phyloP scores from a whole-genome alignment of 2,329 filamentous ascomycete species.

The Hypoxylon rubiginosum region DNA sequence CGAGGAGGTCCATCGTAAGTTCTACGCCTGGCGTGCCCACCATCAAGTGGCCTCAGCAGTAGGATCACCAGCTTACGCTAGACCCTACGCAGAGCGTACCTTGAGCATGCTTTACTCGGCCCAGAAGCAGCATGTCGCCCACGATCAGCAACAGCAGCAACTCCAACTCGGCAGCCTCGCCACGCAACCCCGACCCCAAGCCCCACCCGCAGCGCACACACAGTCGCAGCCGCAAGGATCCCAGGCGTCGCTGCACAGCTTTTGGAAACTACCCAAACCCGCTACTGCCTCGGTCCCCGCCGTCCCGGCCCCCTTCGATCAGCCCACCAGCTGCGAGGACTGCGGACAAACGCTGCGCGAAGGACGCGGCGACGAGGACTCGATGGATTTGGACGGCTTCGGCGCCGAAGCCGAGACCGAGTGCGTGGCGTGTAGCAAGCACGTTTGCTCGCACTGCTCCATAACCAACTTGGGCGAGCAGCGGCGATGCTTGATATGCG shows the following conservation, averaged over 20 bases:
- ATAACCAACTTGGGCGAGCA: conserved; percentile 69
- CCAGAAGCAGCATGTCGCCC: conserved; percentile 55
- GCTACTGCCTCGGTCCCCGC: conserved; percentile 50
- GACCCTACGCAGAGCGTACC: conserved; percentile 63
- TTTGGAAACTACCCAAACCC: conserved; percentile 68
- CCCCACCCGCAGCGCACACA: conserved; percentile 8
- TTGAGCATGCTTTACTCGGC: conserved; percentile 70
- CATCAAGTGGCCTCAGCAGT: conserved; percentile 3
- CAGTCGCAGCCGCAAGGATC: conserved; percentile 36
- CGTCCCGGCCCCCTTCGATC: conserved; percentile 23
- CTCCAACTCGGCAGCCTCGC: conserved; percentile 30
- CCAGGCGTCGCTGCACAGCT: conserved; percentile 70
- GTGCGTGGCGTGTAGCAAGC: conserved; percentile 66
- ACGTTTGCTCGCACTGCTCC: conserved; percentile 71
- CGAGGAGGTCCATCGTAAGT: conserved; percentile 67
- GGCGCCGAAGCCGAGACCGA: conserved; percentile 54
- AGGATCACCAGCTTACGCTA: conserved; percentile 36
- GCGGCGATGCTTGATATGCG: conserved; percentile 67
- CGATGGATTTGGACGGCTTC: conserved; percentile 56
- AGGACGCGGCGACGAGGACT: conserved; percentile 51
- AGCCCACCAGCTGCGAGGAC: conserved; percentile 65
- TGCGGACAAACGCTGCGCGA: conserved; percentile 57
- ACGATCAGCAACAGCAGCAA: conserved; percentile 42
- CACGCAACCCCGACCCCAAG: conserved; percentile 31
- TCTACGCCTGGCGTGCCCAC: conserved; percentile 26